These are phyloP conservation scores for Themeda triandra DNA, from an alignment of 176 grass and related monocot genomes.

Conservation along the genomic window DNA sequence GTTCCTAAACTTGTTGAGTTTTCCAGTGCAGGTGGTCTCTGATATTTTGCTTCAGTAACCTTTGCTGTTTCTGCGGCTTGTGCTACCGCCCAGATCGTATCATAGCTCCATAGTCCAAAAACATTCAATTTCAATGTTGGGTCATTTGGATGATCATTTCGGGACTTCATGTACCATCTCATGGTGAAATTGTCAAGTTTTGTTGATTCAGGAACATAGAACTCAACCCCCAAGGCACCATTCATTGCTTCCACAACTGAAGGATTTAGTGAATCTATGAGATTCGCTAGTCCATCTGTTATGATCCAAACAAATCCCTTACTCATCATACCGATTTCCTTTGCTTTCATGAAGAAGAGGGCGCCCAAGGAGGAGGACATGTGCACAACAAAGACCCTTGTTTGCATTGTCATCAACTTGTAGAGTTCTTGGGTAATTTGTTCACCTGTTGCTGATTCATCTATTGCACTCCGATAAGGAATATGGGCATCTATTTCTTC, in stretches of 20 bases:
- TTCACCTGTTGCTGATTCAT: conserved; percentile 28
- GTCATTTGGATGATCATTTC: conserved; percentile 38
- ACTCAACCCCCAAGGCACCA: conserved; percentile 48
- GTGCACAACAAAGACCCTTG: conserved; percentile 53
- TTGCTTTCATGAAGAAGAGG: conserved; percentile 39
- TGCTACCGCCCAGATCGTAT: conserved; percentile 49
- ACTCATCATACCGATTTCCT: conserved; percentile 54
- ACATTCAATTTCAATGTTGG: conserved; percentile 28
- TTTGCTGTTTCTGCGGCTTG: conserved; percentile 31
- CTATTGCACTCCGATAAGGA: conserved; percentile 29
- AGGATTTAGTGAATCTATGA: conserved; percentile 32
- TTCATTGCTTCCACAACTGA: conserved; percentile 30
- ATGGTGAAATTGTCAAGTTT: conserved; percentile 38
- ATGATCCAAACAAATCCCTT: conserved; percentile 63
- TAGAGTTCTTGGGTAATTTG: conserved; percentile 46
- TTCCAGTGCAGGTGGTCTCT: conserved; percentile 1
- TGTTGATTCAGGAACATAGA: conserved; percentile 37
- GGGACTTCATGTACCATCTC: conserved; percentile 55
- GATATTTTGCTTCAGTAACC: neutral
- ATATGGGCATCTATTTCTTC: conserved; percentile 26
- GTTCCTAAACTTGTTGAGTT: conserved; percentile 12
- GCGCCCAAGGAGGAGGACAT: conserved; percentile 37
- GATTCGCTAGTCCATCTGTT: conserved; percentile 42
- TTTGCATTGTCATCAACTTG: conserved; percentile 62
- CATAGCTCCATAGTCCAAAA: conserved; percentile 48